Percentiles rank a stretch among this genome's conserved stretches.
Evolutionary conservation across 2,329 filamentous ascomycete genomes (phyloP).

Genomic region (Aschersonia sp.): DNA sequence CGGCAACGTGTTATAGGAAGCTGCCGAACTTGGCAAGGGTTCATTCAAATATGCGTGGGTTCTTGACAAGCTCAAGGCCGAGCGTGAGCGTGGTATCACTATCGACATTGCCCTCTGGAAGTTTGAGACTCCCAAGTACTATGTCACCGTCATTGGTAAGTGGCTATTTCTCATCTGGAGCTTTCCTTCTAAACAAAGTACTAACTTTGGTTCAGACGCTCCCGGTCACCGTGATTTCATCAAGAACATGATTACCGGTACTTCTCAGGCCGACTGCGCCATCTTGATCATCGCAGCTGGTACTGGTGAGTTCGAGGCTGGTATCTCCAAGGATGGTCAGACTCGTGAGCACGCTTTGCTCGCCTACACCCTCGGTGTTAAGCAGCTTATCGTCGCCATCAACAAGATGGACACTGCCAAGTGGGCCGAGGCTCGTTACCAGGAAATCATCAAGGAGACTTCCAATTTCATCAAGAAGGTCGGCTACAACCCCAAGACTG

Average conservation of each 20-base stretch:
- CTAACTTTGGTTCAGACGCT: constrained; percentile 47
- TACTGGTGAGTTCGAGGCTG: constrained; percentile 99
- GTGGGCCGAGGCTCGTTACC: constrained; percentile 92
- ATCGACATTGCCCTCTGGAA: constrained; percentile 99
- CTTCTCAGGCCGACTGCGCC: constrained; percentile 98
- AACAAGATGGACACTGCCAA: constrained; percentile 99
- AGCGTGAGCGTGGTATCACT: constrained; percentile 99
- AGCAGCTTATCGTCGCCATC: constrained; percentile 99
- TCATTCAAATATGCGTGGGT: constrained; percentile 99
- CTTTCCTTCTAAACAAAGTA: background rate
- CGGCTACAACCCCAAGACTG: constrained; percentile 98
- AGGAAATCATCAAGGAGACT: constrained; percentile 99
- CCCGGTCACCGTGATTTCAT: constrained; percentile 99
- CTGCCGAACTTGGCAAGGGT: constrained; percentile 97
- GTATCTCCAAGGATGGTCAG: constrained; percentile 99
- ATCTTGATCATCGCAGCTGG: constrained; percentile 99
- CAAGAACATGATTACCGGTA: constrained; percentile 99
- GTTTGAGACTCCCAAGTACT: constrained; percentile 98
- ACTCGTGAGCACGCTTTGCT: constrained; percentile 99
- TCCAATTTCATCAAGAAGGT: constrained; percentile 99
- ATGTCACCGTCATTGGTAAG: constrained; percentile 92
- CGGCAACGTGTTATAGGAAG: constrained; percentile 52
- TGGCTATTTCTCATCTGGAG: no score
- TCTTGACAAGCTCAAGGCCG: constrained; percentile 99
- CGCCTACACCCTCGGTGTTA: constrained; percentile 99